A percentile compares a stretch with the other conserved stretches of the same genome.
phyloP scores from a whole-genome alignment of 805 yeast genomes.

The Priceomyces haplophilus region DNA sequence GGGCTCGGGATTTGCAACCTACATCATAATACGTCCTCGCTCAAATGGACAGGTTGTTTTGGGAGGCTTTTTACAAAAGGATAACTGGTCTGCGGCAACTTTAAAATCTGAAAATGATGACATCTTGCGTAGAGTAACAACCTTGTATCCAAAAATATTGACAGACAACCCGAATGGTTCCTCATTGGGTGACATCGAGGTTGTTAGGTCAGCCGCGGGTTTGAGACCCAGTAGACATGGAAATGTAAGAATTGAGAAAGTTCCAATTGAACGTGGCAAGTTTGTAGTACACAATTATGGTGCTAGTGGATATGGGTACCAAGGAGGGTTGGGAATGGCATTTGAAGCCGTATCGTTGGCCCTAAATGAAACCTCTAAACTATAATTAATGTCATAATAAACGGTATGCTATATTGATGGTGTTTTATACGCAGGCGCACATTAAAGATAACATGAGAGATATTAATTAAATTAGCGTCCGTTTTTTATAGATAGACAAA shows the following conservation, averaged over 20 bases:
- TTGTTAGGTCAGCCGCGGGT: slow-evolving; percentile 21
- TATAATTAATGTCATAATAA: not conserved
- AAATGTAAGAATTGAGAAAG: slow-evolving; percentile 21
- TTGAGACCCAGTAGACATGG: slow-evolving; percentile 24
- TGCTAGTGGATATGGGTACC: slow-evolving; percentile 34
- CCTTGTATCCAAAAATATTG: slow-evolving; percentile 17
- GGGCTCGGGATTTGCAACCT: slow-evolving; percentile 60
- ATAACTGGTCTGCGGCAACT: slow-evolving; percentile 17
- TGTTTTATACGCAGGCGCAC: no score
- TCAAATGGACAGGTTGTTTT: slow-evolving; percentile 55
- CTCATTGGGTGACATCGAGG: slow-evolving; percentile 17
- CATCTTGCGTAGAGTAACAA: slow-evolving; percentile 16
- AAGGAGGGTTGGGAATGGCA: slow-evolving; percentile 64
- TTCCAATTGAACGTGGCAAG: slow-evolving; percentile 2
- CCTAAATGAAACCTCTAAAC: not conserved
- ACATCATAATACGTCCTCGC: slow-evolving; percentile 68
- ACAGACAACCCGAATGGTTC: slow-evolving; percentile 7
- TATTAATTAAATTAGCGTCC: not conserved
- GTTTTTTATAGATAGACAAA: not conserved
- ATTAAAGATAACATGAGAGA: not conserved
- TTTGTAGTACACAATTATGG: slow-evolving; percentile 21
- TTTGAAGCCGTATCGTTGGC: slow-evolving; percentile 41
- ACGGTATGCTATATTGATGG: no score
- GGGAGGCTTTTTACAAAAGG: slow-evolving; percentile 22
- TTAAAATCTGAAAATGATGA: slow-evolving; percentile 16